A percentile compares a stretch with the other conserved stretches of the same genome.
phyloP scores from a whole-genome alignment of 2,329 filamentous ascomycete species.

The Myotisia sp. region DNA sequence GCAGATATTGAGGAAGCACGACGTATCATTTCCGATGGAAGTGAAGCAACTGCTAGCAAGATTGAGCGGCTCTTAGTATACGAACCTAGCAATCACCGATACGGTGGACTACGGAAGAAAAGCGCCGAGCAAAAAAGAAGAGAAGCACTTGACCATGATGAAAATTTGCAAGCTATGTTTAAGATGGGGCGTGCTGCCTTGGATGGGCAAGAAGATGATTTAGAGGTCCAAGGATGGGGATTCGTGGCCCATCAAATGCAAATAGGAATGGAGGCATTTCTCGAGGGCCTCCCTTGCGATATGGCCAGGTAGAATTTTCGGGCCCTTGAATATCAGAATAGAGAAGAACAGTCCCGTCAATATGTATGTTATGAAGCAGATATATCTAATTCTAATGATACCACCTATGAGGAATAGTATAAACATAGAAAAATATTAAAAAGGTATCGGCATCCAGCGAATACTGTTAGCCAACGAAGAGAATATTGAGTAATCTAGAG shows the following conservation, averaged over 20 bases:
- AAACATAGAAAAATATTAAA: too few species aligned
- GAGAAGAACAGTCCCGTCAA: too few species aligned
- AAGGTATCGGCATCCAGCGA: too few species aligned
- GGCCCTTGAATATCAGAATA: too few species aligned
- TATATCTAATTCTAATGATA: too few species aligned
- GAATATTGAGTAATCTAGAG: too few species aligned
- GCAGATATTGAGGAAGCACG: conserved; percentile 11
- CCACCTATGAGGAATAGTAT: too few species aligned
- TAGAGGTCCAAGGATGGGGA: conserved; percentile 11
- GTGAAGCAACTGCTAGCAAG: conserved; percentile 10
- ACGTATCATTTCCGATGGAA: conserved; percentile 11
- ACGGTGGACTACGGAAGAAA: not conserved
- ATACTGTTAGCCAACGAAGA: too few species aligned
- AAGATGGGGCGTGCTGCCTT: conserved; percentile 10
- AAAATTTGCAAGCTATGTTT: conserved; percentile 13
- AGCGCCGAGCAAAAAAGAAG: conserved; percentile 1
- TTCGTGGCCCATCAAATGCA: conserved; percentile 10
- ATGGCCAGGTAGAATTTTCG: too few species aligned
- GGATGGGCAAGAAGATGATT: not conserved
- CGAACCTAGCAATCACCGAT: not conserved
- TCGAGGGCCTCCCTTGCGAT: conserved; percentile 9
- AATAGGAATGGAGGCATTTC: conserved; percentile 10
- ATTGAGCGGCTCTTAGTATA: conserved; percentile 11
- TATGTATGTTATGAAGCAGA: too few species aligned
- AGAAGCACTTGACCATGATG: conserved; percentile 9